These are phyloP conservation scores for Diacronema lutheri DNA, from an alignment of 78 protist species.

Conservation along the genomic window DNA sequence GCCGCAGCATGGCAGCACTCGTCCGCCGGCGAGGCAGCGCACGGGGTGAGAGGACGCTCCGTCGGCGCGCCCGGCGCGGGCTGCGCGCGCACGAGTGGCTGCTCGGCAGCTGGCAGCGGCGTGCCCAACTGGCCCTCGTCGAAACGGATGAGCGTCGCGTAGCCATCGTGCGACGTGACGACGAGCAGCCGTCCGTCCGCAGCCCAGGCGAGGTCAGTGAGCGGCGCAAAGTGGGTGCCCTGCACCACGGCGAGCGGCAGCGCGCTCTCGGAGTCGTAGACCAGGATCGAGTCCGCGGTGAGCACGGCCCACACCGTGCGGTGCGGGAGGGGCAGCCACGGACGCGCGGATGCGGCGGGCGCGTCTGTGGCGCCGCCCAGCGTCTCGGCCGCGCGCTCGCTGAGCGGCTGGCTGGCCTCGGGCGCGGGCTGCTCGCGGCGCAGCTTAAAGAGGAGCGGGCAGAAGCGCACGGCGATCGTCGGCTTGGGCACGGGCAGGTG, in stretches of 20 bases:
- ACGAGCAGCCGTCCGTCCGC: not conserved
- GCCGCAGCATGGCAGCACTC: too few relatives aligned
- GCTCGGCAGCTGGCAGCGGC: not conserved
- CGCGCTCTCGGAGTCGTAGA: slow-evolving; percentile 37
- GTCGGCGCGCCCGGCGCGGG: too few relatives aligned
- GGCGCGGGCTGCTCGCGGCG: not conserved
- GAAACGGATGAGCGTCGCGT: slow-evolving; percentile 15
- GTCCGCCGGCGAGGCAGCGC: too few relatives aligned
- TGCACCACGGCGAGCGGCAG: not conserved
- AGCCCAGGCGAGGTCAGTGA: slow-evolving; percentile 52
- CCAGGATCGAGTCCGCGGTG: slow-evolving; percentile 17
- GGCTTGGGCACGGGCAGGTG: slow-evolving; percentile 10
- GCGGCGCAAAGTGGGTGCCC: slow-evolving; percentile 29
- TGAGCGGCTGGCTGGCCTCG: too few relatives aligned
- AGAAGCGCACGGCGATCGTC: slow-evolving; percentile 6
- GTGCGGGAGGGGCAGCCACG: slow-evolving; percentile 29
- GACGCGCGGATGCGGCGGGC: too few relatives aligned
- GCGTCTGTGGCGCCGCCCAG: too few relatives aligned
- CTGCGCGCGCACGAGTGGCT: too few relatives aligned
- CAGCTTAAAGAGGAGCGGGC: slow-evolving; percentile 15
- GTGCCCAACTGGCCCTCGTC: not conserved
- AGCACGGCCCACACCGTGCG: slow-evolving; percentile 52
- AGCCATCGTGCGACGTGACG: slow-evolving; percentile 40
- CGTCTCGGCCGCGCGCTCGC: not conserved
- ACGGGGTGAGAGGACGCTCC: too few relatives aligned